Percentiles rank a stretch among this genome's conserved stretches.
Evolutionary conservation across 805 yeast species (phyloP).

Genomic region (Kazachstania africana): DNA sequence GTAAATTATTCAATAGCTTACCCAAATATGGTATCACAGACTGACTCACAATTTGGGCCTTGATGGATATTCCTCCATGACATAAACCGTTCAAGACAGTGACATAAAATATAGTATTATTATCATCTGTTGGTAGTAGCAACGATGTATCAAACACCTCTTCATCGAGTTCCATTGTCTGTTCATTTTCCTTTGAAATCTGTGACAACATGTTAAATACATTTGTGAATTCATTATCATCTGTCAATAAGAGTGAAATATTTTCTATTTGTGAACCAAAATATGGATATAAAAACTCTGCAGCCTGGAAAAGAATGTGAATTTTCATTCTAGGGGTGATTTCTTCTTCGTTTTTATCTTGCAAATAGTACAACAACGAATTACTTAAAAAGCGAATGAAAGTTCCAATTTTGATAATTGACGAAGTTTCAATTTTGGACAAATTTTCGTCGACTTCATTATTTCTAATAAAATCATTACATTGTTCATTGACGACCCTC

Average conservation of each 20-base stretch:
- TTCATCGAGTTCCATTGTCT: slow-evolving; percentile 3
- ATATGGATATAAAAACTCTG: slow-evolving; percentile 23
- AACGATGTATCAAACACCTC: slow-evolving; percentile 9
- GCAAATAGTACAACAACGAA: slow-evolving; percentile 13
- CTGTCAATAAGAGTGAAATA: slow-evolving; percentile 17
- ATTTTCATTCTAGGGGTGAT: slow-evolving; percentile 6
- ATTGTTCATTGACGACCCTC: slow-evolving; percentile 31
- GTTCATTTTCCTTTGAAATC: slow-evolving; percentile 4
- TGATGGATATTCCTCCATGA: slow-evolving; percentile 17
- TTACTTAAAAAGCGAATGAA: slow-evolving; percentile 16
- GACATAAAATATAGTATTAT: slow-evolving; percentile 15
- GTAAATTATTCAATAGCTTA: slow-evolving; percentile 13
- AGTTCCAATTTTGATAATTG: slow-evolving; percentile 16
- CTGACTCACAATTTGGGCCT: slow-evolving; percentile 15
- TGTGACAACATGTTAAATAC: slow-evolving; percentile 1
- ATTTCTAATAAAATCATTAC: slow-evolving; percentile 28
- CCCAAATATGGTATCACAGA: slow-evolving; percentile 16
- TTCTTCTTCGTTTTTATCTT: slow-evolving; percentile 4
- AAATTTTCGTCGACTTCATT: slow-evolving; percentile 8
- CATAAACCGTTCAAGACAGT: slow-evolving; percentile 22
- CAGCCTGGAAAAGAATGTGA: slow-evolving; percentile 20
- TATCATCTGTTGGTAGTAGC: slow-evolving; percentile 14
- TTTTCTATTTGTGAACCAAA: slow-evolving; percentile 14
- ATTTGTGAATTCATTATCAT: slow-evolving; percentile 12
- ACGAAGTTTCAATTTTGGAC: slow-evolving; percentile 8